phyloP scores from a whole-genome alignment of 192 early-diverging fungal genomes.

The Podila horticola region DNA sequence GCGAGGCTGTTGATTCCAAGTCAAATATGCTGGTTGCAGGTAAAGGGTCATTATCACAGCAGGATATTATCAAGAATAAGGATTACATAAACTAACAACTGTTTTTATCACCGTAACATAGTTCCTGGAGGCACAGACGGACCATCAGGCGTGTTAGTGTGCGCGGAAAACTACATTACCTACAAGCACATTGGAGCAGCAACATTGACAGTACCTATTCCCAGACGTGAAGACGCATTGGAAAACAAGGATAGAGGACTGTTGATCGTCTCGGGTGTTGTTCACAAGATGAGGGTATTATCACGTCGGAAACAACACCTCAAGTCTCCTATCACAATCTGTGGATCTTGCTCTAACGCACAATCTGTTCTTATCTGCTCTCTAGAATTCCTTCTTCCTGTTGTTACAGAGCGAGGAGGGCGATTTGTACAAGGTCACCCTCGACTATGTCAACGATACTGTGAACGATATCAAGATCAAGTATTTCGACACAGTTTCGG shows the following conservation, averaged over 20 bases:
- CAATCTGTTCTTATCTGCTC: background rate
- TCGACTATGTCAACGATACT: conserved; percentile 74
- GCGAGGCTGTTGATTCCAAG: conserved; percentile 75
- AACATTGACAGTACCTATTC: conserved; percentile 80
- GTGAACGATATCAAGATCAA: conserved; percentile 83
- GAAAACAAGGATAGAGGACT: conserved; percentile 73
- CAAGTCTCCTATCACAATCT: background rate
- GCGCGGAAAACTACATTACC: conserved; percentile 88
- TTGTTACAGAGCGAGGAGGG: conserved; percentile 92
- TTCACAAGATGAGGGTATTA: conserved; percentile 88
- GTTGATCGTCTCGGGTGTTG: conserved; percentile 84
- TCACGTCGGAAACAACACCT: background rate
- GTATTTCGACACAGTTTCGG: conserved; percentile 96
- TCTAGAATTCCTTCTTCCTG: conserved; percentile 82
- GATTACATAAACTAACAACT: background rate
- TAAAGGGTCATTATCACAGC: conserved; percentile 7
- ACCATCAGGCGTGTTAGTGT: conserved; percentile 97
- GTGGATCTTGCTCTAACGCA: background rate
- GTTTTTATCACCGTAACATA: conserved; percentile 14
- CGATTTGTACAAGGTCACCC: conserved; percentile 93
- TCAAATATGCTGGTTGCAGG: conserved; percentile 86
- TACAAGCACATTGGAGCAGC: conserved; percentile 81
- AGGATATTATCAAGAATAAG: background rate
- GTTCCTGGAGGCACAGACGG: conserved; percentile 92
- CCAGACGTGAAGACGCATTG: conserved; percentile 75